A percentile compares a stretch with the other conserved stretches of the same genome.
phyloP scores from a whole-genome alignment of 1,284 basidiomycete species.

The Agaricales sp. region DNA sequence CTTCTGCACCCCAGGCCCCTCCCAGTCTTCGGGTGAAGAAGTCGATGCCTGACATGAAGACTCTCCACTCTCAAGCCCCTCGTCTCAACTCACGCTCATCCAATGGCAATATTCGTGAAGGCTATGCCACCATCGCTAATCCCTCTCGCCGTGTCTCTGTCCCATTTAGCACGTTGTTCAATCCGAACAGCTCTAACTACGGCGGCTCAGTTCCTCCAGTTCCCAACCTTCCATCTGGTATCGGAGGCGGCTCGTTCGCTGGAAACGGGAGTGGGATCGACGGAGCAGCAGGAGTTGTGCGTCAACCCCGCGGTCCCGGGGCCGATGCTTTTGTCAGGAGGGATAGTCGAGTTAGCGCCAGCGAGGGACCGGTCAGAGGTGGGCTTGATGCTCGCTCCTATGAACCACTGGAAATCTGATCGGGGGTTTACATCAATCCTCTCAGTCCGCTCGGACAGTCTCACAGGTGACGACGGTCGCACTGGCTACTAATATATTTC shows the following conservation, averaged over 20 bases:
- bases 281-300: constrained; percentile 49
- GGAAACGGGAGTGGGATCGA: constrained; percentile 30
- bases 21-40: constrained; percentile 78
- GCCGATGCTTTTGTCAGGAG: constrained; percentile 58
- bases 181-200: constrained; percentile 29
- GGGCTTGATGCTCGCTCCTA: constrained; percentile 74
- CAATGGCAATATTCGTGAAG: constrained; percentile 85
- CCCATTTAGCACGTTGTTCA: constrained; percentile 58
- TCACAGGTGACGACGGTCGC: constrained; percentile 32
- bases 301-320: constrained; percentile 74
- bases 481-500: constrained; percentile 10
- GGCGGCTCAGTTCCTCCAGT: constrained; percentile 56
- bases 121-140: constrained; percentile 81
- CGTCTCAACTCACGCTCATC: constrained; percentile 77
- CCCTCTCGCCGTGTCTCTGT: constrained; percentile 66
- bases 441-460: constrained; percentile 31
- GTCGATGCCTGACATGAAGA: constrained; percentile 92
- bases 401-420: constrained; percentile 76
- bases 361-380: constrained; percentile 47
- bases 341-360: constrained; percentile 45
- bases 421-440: background rate
- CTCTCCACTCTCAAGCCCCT: constrained; percentile 69
- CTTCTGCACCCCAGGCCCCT: constrained; percentile 37
- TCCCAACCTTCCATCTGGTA: constrained; percentile 55
- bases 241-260: constrained; percentile 34